Evolutionary conservation across 2,329 filamentous ascomycete species (phyloP).

Genomic region (Ceratocystis eucalypticola): DNA sequence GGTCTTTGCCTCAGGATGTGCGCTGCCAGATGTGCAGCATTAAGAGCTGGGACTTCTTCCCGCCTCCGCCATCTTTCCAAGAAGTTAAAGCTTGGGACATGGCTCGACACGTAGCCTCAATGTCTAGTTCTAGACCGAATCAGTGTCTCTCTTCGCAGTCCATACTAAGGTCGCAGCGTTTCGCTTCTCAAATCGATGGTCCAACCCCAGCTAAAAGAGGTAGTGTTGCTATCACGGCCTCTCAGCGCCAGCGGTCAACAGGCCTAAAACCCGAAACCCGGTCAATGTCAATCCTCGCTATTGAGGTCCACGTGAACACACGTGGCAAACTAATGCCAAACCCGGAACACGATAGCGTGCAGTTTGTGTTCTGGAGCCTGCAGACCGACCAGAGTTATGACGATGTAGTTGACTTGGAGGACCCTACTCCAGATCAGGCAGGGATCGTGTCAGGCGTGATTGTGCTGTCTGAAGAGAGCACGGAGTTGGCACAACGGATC

Average conservation of each 20-base stretch:
- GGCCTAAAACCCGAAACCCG: conserved; percentile 72
- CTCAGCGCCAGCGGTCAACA: conserved; percentile 43
- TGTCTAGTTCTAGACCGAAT: not conserved
- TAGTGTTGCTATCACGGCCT: conserved; percentile 60
- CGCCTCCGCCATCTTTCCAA: conserved; percentile 51
- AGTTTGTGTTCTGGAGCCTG: conserved; percentile 81
- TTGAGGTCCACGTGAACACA: conserved; percentile 86
- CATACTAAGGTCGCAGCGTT: not conserved
- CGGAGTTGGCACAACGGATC: conserved; percentile 45
- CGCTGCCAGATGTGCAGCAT: conserved; percentile 26
- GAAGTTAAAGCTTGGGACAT: conserved; percentile 55
- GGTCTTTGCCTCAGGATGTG: not conserved
- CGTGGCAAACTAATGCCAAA: conserved; percentile 70
- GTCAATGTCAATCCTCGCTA: conserved; percentile 93
- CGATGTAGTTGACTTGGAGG: conserved; percentile 29
- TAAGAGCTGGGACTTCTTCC: conserved; percentile 63
- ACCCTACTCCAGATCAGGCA: conserved; percentile 5
- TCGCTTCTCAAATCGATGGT: conserved; percentile 72
- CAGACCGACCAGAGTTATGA: conserved; percentile 49
- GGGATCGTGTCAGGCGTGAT: conserved; percentile 52
- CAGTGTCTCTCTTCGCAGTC: not conserved
- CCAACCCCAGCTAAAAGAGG: conserved; percentile 59
- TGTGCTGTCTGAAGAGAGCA: conserved; percentile 46
- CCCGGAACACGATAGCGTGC: conserved; percentile 77
- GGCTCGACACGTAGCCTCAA: not conserved